Base-by-base conservation (phyloP, 257 asterid species). In the Solanum bukasovii region DNA sequence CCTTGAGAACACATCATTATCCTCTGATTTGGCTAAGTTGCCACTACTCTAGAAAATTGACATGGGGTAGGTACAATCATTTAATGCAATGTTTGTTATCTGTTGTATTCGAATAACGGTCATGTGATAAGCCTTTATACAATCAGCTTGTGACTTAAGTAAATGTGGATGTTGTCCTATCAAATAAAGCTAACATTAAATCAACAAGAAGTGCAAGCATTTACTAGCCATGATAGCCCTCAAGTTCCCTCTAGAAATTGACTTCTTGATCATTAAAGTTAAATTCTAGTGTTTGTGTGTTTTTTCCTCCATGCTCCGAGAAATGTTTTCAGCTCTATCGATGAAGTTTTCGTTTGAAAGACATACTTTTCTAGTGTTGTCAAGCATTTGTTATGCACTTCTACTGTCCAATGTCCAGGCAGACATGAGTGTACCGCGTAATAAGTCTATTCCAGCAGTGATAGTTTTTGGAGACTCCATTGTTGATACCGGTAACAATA, bases 401-500 rank as follows among this genome's bases (percentile, higher is more conserved):
- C 86, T 70, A n/a, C 7, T 78, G 35, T 52, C 25, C 86, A 3
- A 61, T 16, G 56, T 63, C 13, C 65, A 29, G 21, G 93, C 92
- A 81, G 40, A 37, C 23, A 49, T 81, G 38, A 83, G 59, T 9
- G 67, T 87, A 42, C 91, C 92, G 4, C 7, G 40, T 67, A 92
- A 90, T 68, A 59, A 38, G 29, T 46, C 88, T 1, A 27, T 94
- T 31, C 96, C 92, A 10, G 93, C 95, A 9, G 90, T 93, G 18
- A 10, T 93, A 49, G 91, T 90, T 35, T 94, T 94, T 34, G 96
- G 98, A 86, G 96, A 94, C 49, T 94, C 96, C 44, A 70, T 94
- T 65, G 94, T 93, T 35, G 98, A 94, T 72, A 90, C 93, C 4
- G 96, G 96, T 14, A 95, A 92, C 87, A 93, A 94, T 71, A 94